Conservation (phyloP, 2,329 filamentous ascomycete genomes). For the Acarospora socialis region DNA sequence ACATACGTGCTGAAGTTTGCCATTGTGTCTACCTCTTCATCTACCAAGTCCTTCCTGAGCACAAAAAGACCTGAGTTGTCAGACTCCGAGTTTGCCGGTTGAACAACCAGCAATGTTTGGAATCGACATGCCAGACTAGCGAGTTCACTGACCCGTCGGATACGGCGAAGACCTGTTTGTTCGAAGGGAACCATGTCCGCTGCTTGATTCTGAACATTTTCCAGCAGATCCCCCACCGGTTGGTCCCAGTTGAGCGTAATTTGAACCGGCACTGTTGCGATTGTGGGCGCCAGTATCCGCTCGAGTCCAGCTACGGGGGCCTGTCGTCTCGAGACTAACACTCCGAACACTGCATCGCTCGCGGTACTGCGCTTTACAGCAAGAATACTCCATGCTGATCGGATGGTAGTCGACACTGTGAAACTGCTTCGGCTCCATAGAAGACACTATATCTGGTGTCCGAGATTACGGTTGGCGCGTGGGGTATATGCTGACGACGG, state of each 20-base stretch:
- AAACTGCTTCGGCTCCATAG: slow-evolving; percentile 19
- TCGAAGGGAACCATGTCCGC: no score
- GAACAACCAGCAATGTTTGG: slow-evolving; percentile 33
- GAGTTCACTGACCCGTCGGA: slow-evolving; percentile 31
- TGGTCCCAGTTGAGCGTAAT: slow-evolving; percentile 21
- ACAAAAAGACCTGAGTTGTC: no score
- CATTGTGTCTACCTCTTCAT: no score
- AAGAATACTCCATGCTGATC: slow-evolving; percentile 26
- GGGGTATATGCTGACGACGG: slow-evolving; percentile 36
- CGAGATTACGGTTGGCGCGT: slow-evolving; percentile 20
- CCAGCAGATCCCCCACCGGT: no score
- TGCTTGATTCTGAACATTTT: no score
- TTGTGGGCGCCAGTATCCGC: slow-evolving; percentile 30
- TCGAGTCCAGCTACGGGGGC: slow-evolving; percentile 25
- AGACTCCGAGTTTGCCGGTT: no score
- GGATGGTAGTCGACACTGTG: slow-evolving; percentile 26
- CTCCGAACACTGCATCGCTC: slow-evolving; percentile 28
- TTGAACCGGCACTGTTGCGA: slow-evolving; percentile 29
- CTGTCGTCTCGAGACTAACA: slow-evolving; percentile 29
- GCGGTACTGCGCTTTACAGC: slow-evolving; percentile 24
- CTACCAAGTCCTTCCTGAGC: no score
- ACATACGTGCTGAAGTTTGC: no score
- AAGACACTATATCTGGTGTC: slow-evolving; percentile 15
- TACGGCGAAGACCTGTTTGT: no score
- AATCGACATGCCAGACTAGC: slow-evolving; percentile 31